Evolutionary conservation across 345 rosid species (phyloP), one percentile per base, ranked within the genome.

Genomic region (Litchi chinensis): DNA sequence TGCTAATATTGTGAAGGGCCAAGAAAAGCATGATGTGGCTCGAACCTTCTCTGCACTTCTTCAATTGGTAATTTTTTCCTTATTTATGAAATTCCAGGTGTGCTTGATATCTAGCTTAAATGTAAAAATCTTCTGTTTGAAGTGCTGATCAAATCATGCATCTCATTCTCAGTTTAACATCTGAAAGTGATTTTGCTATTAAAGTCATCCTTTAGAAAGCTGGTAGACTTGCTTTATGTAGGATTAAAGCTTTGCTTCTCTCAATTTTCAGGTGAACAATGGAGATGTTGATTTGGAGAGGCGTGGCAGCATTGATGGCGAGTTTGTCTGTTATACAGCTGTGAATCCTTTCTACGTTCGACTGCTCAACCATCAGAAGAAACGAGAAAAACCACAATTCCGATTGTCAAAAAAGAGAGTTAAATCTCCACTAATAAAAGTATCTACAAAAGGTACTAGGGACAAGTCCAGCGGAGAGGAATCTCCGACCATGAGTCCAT

Each of bases 31-130:
- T 70, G 95, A 94, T 13, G 90, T 94, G 62, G 98, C 98, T 68
- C 94, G 99, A 81, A 75, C 93, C 32, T 97, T 97, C 86, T 94
- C 98, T 6, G 98, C 97, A 3, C 97, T 96, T 78, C 99, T 96
- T 79, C 99, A 96, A 83, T 86, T 96, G 97, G 98, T 96, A 91
- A 83, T 73, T 75, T 24, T 67, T 71, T 70, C 39, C n/a, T 8
- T 57, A 16, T 12, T 22, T 37, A 50, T 22, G 15, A 73, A 76
- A 65, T 59, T 43, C 65, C n/a, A 22, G 37, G 40, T 19, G 6
- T 43, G n/a, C 21, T 57, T 41, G 24, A 1, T 76, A 16, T 63
- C 50, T 43, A 71, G 63, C 39, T 54, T 54, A 3, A 60, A 22
- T 54, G 66, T 44, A 19, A 37, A 59, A 41, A 12, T 24, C 21